Evolutionary conservation across 306 rosid genomes (phyloP), one percentile per base, ranked within the genome.

Genomic region (Prinsepia uniflora): DNA sequence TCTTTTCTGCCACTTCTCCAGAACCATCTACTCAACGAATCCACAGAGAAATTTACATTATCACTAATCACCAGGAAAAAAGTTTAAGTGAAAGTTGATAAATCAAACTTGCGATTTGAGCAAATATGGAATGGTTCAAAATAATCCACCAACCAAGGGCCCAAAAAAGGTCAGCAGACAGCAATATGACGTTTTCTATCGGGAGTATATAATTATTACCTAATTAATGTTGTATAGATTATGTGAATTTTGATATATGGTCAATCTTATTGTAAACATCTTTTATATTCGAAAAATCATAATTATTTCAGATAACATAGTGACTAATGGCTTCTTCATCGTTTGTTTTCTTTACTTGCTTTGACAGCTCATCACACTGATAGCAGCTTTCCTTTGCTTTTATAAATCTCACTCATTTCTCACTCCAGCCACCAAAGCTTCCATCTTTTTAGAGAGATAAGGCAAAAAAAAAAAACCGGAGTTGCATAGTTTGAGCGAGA

Each of bases 371-470:
- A 57, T 30, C 45, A 15, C 66, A 36, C 49, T 7, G 0, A 3
- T 8, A 4, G 12, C 7, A 6, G 12, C 45, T 70, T 70, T 17
- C 13, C 62, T 46, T 70, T 70, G 8, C 13, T 53, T 46, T 13
- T 77, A 71, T 70, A 77, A 42, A 70, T n/a, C 41, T 48, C 60
- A 64, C 63, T 70, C 74, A 34, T 55, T 61, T 15, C 76, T 9
- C 41, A 15, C 47, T 8, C 46, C 1, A 8, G 7, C 47, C 10
- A 17, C 60, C 60, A 50, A 36, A 67, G 20, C 60, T 9, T 67
- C 50, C 22, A 34, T 13, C 66, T 57, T 17, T 70, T 0, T 17
- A 77, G 55, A 46, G 74, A 70, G 74, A 70, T 67, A 49, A 43
- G 67, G 53, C 46, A 30, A 30, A 30, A 17, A 20, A 67, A 12